These are phyloP conservation scores for Tricholomella constricta DNA, from an alignment of 768 basidiomycete genomes.

Conservation along the genomic window DNA sequence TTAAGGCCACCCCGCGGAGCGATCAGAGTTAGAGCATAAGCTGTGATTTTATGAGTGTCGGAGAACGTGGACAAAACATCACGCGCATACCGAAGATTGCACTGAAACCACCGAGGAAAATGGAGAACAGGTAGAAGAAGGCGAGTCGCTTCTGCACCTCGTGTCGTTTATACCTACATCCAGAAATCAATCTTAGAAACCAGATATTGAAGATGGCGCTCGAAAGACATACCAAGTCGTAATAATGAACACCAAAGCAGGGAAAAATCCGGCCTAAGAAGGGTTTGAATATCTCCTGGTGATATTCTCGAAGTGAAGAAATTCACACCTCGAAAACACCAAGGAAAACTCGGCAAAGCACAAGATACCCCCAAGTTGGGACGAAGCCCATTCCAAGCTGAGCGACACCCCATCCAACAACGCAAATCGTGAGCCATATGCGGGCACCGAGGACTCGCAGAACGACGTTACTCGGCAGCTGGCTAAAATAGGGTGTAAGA, in stretches of 20 bases:
- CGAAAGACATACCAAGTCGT: conserved; percentile 34
- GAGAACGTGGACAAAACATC: too few relatives aligned
- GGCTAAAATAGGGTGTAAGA: conserved; percentile 25
- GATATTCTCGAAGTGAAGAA: background rate
- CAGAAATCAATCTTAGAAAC: background rate
- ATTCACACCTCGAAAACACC: conserved; percentile 42
- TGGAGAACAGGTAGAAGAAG: conserved; percentile 33
- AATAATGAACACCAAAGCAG: conserved; percentile 42
- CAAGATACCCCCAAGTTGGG: conserved; percentile 39
- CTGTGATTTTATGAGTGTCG: conserved; percentile 3
- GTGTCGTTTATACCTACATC: conserved; percentile 39
- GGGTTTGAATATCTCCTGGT: background rate
- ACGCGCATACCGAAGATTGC: conserved; percentile 22
- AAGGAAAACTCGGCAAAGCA: conserved; percentile 40
- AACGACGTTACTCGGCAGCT: conserved; percentile 45
- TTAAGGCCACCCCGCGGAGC: conserved; percentile 15
- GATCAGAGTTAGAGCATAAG: conserved; percentile 16
- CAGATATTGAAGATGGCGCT: background rate
- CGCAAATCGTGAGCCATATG: conserved; percentile 42
- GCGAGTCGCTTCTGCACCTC: conserved; percentile 44
- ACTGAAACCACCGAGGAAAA: conserved; percentile 31
- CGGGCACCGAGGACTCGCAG: conserved; percentile 42
- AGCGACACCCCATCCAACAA: conserved; percentile 42
- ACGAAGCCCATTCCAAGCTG: conserved; percentile 48
- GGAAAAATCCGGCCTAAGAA: conserved; percentile 42